These are phyloP conservation scores for Colletotrichum lentis DNA, from an alignment of 2,329 filamentous ascomycete genomes.

Conservation along the genomic window DNA sequence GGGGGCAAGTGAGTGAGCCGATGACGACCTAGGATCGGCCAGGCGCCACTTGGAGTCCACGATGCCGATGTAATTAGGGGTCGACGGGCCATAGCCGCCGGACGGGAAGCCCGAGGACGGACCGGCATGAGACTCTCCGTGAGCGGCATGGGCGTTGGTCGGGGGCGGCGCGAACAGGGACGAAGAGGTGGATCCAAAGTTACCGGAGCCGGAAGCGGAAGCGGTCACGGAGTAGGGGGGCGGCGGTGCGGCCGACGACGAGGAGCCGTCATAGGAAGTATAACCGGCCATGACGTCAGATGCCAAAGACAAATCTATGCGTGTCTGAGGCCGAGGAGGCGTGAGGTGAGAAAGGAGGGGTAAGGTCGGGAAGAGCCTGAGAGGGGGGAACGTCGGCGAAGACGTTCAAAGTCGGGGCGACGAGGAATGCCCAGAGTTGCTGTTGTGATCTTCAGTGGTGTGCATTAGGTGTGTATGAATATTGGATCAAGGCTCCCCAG, in stretches of 20 bases:
- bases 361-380: background rate
- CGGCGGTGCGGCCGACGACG: constrained; percentile 32
- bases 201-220: constrained; percentile 28
- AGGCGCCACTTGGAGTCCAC: constrained; percentile 39
- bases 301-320: background rate
- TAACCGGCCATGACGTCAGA: constrained; percentile 34
- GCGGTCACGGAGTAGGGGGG: constrained; percentile 35
- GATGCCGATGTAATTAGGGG: background rate
- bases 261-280: constrained; percentile 21
- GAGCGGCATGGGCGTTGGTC: background rate
- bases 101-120: constrained; percentile 3
- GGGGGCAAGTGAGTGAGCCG: constrained; percentile 50
- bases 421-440: background rate
- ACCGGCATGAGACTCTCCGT: constrained; percentile 3
- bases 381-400: background rate
- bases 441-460: background rate
- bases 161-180: constrained; percentile 28
- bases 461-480: background rate
- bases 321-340: background rate
- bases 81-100: background rate
- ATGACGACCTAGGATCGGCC: constrained; percentile 59
- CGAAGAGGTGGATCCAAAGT: constrained; percentile 29
- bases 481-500: background rate
- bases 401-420: background rate
- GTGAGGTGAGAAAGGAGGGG: background rate